Evolutionary conservation across 257 asterid species (phyloP).

Genomic region (Solanum megistacrolobum): DNA sequence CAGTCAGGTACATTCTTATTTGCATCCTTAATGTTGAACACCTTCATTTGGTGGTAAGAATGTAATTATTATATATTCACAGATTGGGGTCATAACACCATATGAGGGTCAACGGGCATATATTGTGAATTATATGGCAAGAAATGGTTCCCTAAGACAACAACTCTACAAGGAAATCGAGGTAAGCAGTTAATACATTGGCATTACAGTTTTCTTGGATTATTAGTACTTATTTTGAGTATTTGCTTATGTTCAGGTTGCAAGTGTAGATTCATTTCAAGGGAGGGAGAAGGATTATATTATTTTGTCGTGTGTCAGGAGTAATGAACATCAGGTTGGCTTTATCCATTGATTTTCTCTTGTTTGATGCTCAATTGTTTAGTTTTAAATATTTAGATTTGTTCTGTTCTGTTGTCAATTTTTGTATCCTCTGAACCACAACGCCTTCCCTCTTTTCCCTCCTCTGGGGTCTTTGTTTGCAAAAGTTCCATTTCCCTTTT

Average conservation of each 20-base stretch:
- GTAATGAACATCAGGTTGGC: constrained; percentile 95
- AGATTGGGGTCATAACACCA: constrained; percentile 99
- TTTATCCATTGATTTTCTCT: neutral
- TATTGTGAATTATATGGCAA: constrained; percentile 92
- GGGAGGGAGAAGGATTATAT: constrained; percentile 98
- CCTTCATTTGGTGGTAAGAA: neutral
- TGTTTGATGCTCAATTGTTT: neutral
- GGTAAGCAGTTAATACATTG: constrained; percentile 24
- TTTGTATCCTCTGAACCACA: neutral
- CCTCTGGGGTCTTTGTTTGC: neutral
- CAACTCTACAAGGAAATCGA: constrained; percentile 98
- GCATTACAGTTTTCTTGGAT: neutral
- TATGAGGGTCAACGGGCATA: constrained; percentile 99
- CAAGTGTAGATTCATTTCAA: constrained; percentile 98
- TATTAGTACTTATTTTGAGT: neutral
- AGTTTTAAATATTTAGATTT: neutral
- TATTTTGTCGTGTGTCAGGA: constrained; percentile 94
- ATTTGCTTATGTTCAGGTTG: constrained; percentile 51
- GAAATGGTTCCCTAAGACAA: constrained; percentile 94
- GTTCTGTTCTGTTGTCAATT: neutral
- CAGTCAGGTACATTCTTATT: constrained; percentile 51
- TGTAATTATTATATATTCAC: neutral
- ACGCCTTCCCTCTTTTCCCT: neutral
- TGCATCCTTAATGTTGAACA: neutral
- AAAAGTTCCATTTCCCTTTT: neutral